These are phyloP conservation scores for Wickerhamiella azyma DNA, from an alignment of 805 yeast genomes.

Conservation along the genomic window DNA sequence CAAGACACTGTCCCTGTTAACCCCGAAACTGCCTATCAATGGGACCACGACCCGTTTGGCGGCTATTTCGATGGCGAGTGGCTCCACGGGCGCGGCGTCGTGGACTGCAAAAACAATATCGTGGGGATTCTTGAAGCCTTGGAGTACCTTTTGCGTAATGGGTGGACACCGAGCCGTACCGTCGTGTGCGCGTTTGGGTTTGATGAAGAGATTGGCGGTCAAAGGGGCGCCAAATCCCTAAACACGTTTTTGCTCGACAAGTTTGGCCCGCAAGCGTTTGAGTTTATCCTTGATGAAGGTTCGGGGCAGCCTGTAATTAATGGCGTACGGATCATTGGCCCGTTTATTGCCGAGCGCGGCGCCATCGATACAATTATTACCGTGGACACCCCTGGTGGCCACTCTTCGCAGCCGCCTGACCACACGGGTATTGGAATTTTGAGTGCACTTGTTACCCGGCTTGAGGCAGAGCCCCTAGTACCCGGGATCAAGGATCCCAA, in stretches of 20 bases:
- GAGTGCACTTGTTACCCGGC: conserved; percentile 39
- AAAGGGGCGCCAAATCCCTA: conserved; percentile 44
- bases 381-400: conserved; percentile 59
- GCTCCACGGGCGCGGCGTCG: conserved; percentile 66
- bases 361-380: conserved; percentile 36
- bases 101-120: conserved; percentile 60
- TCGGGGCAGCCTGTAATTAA: conserved; percentile 28
- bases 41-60: conserved; percentile 55
- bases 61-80: conserved; percentile 52
- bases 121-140: conserved; percentile 52
- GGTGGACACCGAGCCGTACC: conserved; percentile 48
- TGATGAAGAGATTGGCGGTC: conserved; percentile 66
- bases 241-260: conserved; percentile 34
- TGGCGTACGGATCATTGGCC: conserved; percentile 38
- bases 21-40: conserved; percentile 36
- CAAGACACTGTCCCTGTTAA: conserved; percentile 74
- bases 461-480: conserved; percentile 43
- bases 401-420: conserved; percentile 63
- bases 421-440: conserved; percentile 70
- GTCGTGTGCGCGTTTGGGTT: conserved; percentile 55
- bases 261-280: conserved; percentile 48
- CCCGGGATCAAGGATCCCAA: conserved; percentile 12
- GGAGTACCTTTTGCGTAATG: conserved; percentile 38
- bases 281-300: conserved; percentile 65
- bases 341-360: conserved; percentile 51